A percentile compares a stretch with the other conserved stretches of the same genome.
Evolutionary conservation across 108 stramenopile genomes (phyloP).

Genomic region (Skeletonema potamos): DNA sequence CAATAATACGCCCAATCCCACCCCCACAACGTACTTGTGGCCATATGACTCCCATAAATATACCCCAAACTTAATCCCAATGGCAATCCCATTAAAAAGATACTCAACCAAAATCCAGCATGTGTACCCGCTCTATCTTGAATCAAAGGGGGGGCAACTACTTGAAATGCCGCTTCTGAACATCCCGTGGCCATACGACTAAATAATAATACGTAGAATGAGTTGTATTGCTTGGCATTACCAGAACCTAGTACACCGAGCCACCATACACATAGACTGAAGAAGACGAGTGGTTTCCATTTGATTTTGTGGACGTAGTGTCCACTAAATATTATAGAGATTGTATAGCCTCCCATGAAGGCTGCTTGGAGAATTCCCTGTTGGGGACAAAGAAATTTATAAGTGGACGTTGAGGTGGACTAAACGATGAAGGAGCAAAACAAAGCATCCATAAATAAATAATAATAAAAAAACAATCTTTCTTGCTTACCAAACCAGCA

Average conservation of each 20-base stretch:
- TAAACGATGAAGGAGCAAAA: too few relatives aligned
- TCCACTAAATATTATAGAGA: slow-evolving; percentile 28
- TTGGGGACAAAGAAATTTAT: background rate
- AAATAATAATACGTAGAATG: slow-evolving; percentile 37
- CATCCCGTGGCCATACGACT: slow-evolving; percentile 44
- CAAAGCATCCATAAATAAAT: too few relatives aligned
- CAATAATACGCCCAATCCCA: slow-evolving; percentile 48
- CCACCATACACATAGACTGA: slow-evolving; percentile 42
- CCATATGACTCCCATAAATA: slow-evolving; percentile 47
- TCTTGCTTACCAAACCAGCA: slow-evolving; percentile 37
- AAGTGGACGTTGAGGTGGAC: background rate
- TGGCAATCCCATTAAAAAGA: slow-evolving; percentile 42
- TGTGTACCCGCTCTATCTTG: slow-evolving; percentile 39
- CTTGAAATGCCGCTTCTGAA: slow-evolving; percentile 48
- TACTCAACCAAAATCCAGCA: slow-evolving; percentile 40
- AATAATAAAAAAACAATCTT: slow-evolving; percentile 1
- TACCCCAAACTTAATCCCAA: slow-evolving; percentile 44
- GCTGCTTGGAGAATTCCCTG: slow-evolving; percentile 18
- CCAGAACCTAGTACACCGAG: slow-evolving; percentile 39
- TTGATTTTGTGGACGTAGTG: slow-evolving; percentile 47
- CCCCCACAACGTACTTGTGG: slow-evolving; percentile 22
- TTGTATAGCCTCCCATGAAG: slow-evolving; percentile 40
- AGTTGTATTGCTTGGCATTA: slow-evolving; percentile 28
- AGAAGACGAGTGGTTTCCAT: slow-evolving; percentile 44
- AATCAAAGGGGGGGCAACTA: slow-evolving; percentile 46